Conservation (phyloP, 768 basidiomycete species). For the Amanita fuliginea region DNA sequence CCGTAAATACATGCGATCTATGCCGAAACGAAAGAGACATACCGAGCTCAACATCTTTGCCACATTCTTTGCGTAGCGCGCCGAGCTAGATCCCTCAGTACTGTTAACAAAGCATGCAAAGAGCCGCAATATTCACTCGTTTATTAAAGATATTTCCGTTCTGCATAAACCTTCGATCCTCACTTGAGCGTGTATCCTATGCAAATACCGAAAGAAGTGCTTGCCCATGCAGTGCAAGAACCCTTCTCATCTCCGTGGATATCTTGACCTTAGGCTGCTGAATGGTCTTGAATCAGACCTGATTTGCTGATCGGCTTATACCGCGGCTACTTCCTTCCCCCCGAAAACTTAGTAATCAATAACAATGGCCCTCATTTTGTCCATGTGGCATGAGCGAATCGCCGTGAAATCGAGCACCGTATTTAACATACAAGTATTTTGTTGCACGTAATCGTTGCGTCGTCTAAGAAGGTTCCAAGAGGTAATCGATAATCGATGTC, state of each 20-base stretch:
- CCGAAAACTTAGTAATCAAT: no score
- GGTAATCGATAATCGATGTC: no score
- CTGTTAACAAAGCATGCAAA: neutral
- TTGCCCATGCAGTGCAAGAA: slow-evolving; percentile 34
- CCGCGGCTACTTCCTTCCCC: neutral
- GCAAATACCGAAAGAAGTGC: slow-evolving; percentile 1
- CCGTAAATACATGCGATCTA: neutral
- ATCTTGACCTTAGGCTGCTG: neutral
- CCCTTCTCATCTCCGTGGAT: slow-evolving; percentile 15
- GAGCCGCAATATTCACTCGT: slow-evolving; percentile 33
- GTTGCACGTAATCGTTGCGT: no score
- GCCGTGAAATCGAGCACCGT: no score
- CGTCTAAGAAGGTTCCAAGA: no score
- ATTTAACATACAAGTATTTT: no score
- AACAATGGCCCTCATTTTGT: no score
- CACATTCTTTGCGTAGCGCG: slow-evolving; percentile 61
- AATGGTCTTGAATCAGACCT: no score
- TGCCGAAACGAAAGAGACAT: neutral
- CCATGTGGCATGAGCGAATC: no score
- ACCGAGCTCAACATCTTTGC: slow-evolving; percentile 59
- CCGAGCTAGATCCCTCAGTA: slow-evolving; percentile 36
- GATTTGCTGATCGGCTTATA: neutral
- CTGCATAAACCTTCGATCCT: slow-evolving; percentile 47
- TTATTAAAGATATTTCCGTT: slow-evolving; percentile 63
- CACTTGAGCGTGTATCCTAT: neutral